A percentile compares a stretch with the other conserved stretches of the same genome.
These are phyloP conservation scores for Flueggea neowawraea DNA, from an alignment of 441 rosid genomes.

Conservation along the genomic window DNA sequence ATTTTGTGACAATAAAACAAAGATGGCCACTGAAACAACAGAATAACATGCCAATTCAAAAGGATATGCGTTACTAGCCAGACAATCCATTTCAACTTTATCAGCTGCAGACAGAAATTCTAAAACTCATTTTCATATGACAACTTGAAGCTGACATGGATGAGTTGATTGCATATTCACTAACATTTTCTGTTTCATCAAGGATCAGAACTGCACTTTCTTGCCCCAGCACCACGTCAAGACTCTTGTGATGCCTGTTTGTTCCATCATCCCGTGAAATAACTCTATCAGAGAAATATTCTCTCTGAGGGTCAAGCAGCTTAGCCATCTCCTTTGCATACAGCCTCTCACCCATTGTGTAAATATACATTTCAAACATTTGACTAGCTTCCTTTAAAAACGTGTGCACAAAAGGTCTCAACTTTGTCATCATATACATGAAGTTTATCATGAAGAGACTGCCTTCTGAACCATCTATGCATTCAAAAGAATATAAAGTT, in stretches of 20 bases:
- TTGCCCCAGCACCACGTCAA: conserved; percentile 85
- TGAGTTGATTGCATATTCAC: conserved; percentile 14
- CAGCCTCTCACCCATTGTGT: conserved; percentile 88
- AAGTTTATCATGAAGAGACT: conserved; percentile 63
- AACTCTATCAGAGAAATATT: conserved; percentile 58
- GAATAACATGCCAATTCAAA: background rate
- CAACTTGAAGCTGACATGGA: background rate
- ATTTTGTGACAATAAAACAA: background rate
- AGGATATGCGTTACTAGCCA: background rate
- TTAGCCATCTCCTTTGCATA: conserved; percentile 90
- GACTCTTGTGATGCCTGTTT: conserved; percentile 74
- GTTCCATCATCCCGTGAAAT: conserved; percentile 96
- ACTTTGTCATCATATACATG: conserved; percentile 85
- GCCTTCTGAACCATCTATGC: conserved; percentile 58
- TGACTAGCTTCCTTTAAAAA: conserved; percentile 84
- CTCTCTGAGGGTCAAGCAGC: conserved; percentile 70
- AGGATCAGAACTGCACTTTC: conserved; percentile 87
- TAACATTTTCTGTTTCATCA: conserved; percentile 87
- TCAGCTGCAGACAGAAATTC: background rate
- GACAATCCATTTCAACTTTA: background rate
- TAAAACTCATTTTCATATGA: background rate
- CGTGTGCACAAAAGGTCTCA: conserved; percentile 75
- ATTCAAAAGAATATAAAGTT: conserved; percentile 9
- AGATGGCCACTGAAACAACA: background rate
- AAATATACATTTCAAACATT: conserved; percentile 87